Percentiles rank a stretch among this genome's conserved stretches.
Evolutionary conservation across 768 basidiomycete species (phyloP).

Genomic region (Fomitopsis pulvina): DNA sequence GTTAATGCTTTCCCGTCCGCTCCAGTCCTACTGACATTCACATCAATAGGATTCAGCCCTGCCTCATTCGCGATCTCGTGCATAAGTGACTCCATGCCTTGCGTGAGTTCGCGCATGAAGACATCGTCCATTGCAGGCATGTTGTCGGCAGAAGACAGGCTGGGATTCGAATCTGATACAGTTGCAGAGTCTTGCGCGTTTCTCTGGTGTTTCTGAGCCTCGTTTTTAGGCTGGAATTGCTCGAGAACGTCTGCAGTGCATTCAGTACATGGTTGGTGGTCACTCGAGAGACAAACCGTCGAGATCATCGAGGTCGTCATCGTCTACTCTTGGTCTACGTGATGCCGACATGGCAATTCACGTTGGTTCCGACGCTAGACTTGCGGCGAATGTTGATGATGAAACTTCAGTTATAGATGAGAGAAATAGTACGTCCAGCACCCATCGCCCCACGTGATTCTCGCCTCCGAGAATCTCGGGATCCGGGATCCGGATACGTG

Average conservation of each 20-base stretch:
- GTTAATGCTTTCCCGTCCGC: conserved; percentile 9
- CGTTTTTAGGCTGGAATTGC: conserved; percentile 29
- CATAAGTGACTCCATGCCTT: conserved; percentile 40
- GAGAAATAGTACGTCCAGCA: too few relatives aligned
- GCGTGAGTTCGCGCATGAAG: conserved; percentile 34
- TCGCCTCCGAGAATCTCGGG: too few relatives aligned
- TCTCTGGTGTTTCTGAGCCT: conserved; percentile 11
- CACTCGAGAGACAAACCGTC: conserved; percentile 36
- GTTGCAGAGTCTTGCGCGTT: conserved; percentile 2
- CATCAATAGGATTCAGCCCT: conserved; percentile 6
- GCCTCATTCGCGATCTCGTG: conserved; percentile 28
- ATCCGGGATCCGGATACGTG: too few relatives aligned
- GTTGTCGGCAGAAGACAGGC: conserved; percentile 8
- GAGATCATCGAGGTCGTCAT: conserved; percentile 67
- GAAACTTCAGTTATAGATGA: too few relatives aligned
- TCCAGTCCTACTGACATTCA: conserved; percentile 1
- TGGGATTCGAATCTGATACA: conserved; percentile 2
- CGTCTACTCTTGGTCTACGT: conserved; percentile 10
- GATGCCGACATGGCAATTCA: conserved; percentile 5
- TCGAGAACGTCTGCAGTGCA: conserved; percentile 39
- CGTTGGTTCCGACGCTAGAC: too few relatives aligned
- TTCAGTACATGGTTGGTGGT: conserved; percentile 2
- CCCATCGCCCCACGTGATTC: too few relatives aligned
- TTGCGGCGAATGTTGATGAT: too few relatives aligned
- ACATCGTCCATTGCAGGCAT: conserved; percentile 23